These are phyloP conservation scores for Caryopteris hybrid DNA, from an alignment of 305 asterid genomes.

Conservation along the genomic window DNA sequence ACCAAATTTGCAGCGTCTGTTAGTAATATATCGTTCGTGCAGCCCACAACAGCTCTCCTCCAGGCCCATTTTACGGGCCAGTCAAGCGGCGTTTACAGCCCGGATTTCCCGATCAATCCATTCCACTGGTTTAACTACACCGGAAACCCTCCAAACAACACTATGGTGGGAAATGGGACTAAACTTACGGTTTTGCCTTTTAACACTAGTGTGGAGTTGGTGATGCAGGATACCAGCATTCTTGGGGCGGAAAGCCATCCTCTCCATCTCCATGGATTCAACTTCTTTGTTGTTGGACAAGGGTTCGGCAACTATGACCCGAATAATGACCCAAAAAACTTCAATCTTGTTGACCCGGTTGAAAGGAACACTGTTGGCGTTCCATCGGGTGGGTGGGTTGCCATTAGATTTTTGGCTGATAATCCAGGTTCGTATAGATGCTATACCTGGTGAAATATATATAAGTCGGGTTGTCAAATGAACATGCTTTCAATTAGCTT, in stretches of 20 bases:
- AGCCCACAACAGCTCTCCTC: neutral
- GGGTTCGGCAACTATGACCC: slow-evolving; percentile 16
- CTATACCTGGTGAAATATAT: neutral
- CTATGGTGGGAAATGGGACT: slow-evolving; percentile 11
- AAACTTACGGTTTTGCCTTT: neutral
- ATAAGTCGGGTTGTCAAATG: too few relatives aligned
- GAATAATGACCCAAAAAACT: neutral
- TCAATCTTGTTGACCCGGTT: slow-evolving; percentile 13
- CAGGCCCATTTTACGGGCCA: slow-evolving; percentile 6
- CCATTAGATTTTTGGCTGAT: slow-evolving; percentile 11
- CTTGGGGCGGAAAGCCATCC: slow-evolving; percentile 15
- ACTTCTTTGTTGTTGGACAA: slow-evolving; percentile 3
- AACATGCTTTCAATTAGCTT: too few relatives aligned
- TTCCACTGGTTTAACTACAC: slow-evolving; percentile 12
- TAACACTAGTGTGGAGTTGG: slow-evolving; percentile 9
- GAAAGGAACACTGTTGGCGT: neutral
- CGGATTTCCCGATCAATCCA: neutral
- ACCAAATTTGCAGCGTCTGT: slow-evolving; percentile 7
- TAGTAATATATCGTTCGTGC: neutral
- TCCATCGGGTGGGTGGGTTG: slow-evolving; percentile 15
- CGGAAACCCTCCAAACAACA: slow-evolving; percentile 9
- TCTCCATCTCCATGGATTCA: slow-evolving; percentile 20
- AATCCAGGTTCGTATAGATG: neutral
- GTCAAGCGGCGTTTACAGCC: neutral
- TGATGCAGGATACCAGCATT: slow-evolving; percentile 15